Conservation (phyloP, 176 grass and related monocot species). For the Rhynchospora breviuscula region DNA sequence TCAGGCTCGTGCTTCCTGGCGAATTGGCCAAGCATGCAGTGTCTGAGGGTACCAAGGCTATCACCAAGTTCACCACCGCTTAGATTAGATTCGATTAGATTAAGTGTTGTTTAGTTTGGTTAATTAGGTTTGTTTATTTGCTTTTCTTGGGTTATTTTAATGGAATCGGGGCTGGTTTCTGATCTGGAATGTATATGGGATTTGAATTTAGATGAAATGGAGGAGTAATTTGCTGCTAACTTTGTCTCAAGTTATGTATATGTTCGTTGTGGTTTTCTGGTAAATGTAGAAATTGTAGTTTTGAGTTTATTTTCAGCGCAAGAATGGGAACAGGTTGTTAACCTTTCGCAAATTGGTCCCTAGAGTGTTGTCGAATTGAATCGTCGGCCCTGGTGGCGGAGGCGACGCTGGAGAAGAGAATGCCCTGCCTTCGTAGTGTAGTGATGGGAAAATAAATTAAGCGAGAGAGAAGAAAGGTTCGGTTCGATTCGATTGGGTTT, state of each 20-base stretch:
- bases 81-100: neutral
- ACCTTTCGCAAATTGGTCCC: no score
- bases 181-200: neutral
- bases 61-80: neutral
- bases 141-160: neutral
- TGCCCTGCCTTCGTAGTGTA: no score
- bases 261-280: neutral
- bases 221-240: neutral
- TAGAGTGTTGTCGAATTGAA: no score
- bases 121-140: neutral
- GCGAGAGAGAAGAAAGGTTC: no score
- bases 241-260: no score
- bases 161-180: neutral
- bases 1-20: neutral
- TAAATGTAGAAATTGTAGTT: neutral
- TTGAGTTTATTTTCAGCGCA: no score
- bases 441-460: no score
- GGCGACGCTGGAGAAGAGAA: no score
- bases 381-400: no score
- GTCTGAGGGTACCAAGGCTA: neutral
- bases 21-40: neutral
- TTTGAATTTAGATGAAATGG: neutral
- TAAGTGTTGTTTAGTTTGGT: neutral
- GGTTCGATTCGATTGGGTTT: no score
- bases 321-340: no score